phyloP scores from a whole-genome alignment of 2,329 filamentous ascomycete genomes.

The Penicillium sp. region DNA sequence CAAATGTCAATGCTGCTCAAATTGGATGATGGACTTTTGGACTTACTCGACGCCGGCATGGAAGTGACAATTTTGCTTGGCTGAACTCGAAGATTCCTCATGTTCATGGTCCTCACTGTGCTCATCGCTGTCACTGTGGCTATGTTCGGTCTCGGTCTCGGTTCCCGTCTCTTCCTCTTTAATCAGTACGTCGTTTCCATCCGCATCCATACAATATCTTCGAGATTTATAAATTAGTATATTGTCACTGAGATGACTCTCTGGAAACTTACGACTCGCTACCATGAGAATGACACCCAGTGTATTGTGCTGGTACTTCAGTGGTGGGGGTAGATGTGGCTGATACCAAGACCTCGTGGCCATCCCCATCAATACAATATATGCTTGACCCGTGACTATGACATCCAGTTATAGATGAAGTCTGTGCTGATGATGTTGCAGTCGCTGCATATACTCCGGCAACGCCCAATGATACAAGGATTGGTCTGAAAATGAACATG shows the following conservation, averaged over 20 bases:
- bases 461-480: slow-evolving; percentile 16
- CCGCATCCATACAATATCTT: slow-evolving; percentile 62
- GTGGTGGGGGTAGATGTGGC: slow-evolving; percentile 54
- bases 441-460: slow-evolving; percentile 24
- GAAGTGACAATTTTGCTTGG: slow-evolving; percentile 63
- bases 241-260: neutral
- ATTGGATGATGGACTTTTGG: neutral
- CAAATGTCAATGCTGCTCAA: slow-evolving; percentile 7
- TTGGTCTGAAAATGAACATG: slow-evolving; percentile 10
- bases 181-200: slow-evolving; percentile 62
- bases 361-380: slow-evolving; percentile 37
- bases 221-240: neutral
- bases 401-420: slow-evolving; percentile 54
- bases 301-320: slow-evolving; percentile 60
- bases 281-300: slow-evolving; percentile 64
- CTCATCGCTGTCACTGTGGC: slow-evolving; percentile 1
- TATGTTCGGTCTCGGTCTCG: slow-evolving; percentile 13
- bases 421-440: slow-evolving; percentile 32
- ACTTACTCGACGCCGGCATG: slow-evolving; percentile 72
- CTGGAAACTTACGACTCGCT: slow-evolving; percentile 49
- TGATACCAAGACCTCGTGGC: slow-evolving; percentile 40
- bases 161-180: slow-evolving; percentile 33
- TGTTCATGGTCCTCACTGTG: slow-evolving; percentile 17
- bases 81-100: slow-evolving; percentile 28
- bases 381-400: slow-evolving; percentile 47